Conservation (phyloP, 2,329 filamentous ascomycete species). For the Lachnellula arida region DNA sequence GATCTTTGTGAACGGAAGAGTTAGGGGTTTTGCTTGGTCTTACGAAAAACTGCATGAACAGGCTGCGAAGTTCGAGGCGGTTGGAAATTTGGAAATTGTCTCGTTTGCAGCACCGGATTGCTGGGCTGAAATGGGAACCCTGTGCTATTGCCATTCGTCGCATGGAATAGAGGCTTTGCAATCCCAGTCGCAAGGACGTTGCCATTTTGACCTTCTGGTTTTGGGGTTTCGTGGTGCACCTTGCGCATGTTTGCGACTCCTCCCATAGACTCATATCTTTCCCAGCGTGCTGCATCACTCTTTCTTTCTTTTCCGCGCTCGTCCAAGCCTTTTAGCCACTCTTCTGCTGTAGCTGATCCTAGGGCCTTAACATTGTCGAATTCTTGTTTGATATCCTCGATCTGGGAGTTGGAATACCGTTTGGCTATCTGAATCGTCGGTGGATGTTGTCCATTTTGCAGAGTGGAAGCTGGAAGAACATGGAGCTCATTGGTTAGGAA, state of each 20-base stretch:
- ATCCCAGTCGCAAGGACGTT: background rate
- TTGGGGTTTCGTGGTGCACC: constrained; percentile 9
- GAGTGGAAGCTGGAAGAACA: constrained; percentile 50
- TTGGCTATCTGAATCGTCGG: constrained; percentile 54
- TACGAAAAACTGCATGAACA: constrained; percentile 15
- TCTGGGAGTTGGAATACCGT: constrained; percentile 58
- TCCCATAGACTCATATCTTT: constrained; percentile 40
- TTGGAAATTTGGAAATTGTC: constrained; percentile 8
- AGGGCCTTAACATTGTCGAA: constrained; percentile 60
- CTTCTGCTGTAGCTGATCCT: constrained; percentile 63
- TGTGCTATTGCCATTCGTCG: constrained; percentile 11
- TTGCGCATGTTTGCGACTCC: constrained; percentile 23
- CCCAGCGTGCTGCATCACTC: constrained; percentile 65
- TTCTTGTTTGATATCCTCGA: constrained; percentile 58
- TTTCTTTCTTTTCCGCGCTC: constrained; percentile 55
- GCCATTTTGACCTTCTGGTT: constrained; percentile 1
- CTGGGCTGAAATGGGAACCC: constrained; percentile 4
- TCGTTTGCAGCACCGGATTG: constrained; percentile 5
- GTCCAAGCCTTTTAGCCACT: constrained; percentile 75
- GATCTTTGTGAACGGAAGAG: no score
- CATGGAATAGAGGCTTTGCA: background rate
- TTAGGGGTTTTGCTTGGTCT: background rate
- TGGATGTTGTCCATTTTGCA: constrained; percentile 49
- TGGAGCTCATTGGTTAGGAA: constrained; percentile 59
- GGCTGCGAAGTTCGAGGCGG: constrained; percentile 6